These are phyloP conservation scores for Chaetoceros muelleri DNA, from an alignment of 108 stramenopile genomes.

Conservation along the genomic window DNA sequence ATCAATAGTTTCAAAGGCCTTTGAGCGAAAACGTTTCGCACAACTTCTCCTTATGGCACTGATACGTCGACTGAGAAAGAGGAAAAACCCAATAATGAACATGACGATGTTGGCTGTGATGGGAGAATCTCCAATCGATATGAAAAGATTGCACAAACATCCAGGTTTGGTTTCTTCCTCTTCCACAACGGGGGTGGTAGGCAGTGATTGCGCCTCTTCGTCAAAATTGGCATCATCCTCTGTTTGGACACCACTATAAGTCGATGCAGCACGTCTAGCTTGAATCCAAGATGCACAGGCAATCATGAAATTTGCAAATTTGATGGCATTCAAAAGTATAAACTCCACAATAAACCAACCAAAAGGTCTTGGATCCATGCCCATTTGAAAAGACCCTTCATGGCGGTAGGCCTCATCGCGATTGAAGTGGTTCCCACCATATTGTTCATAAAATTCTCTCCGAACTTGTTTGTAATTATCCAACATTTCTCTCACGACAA, in stretches of 20 bases:
- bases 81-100: not conserved
- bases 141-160: not conserved
- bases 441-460: slow-evolving; percentile 34
- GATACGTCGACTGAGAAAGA: not conserved
- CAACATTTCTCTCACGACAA: slow-evolving; percentile 34
- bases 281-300: not conserved
- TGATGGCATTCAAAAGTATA: slow-evolving; percentile 9
- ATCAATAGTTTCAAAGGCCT: not conserved
- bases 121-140: not conserved
- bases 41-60: not conserved
- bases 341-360: slow-evolving; percentile 20
- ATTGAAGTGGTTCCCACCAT: slow-evolving; percentile 36
- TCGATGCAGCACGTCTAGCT: not conserved
- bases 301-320: not conserved
- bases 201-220: not conserved
- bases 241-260: not conserved
- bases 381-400: slow-evolving; percentile 25
- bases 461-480: slow-evolving; percentile 37
- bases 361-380: slow-evolving; percentile 27
- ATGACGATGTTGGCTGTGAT: not conserved
- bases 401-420: slow-evolving; percentile 30
- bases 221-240: too few relatives aligned
- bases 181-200: not conserved
- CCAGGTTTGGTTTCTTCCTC: not conserved
- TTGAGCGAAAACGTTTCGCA: not conserved